Evolutionary conservation across 2,329 filamentous ascomycete species (phyloP).

Genomic region (Colletotrichum musae): DNA sequence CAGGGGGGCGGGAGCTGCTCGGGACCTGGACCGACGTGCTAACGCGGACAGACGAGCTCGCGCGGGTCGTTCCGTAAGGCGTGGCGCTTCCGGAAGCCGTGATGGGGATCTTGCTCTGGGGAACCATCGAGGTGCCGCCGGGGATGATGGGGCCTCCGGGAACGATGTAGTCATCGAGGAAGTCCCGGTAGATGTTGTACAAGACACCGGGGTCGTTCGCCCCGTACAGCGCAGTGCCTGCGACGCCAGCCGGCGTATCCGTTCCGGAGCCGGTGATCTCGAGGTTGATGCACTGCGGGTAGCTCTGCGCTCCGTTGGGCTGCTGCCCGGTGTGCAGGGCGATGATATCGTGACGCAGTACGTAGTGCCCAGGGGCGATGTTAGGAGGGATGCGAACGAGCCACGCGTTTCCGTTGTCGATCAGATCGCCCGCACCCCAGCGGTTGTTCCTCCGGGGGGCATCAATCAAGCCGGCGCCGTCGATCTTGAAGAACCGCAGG

Average conservation of each 20-base stretch:
- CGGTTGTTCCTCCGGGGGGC: slow-evolving; percentile 49
- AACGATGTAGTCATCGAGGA: slow-evolving; percentile 44
- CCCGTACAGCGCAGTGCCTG: slow-evolving; percentile 68
- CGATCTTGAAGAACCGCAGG: slow-evolving; percentile 64
- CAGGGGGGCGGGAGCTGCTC: too few relatives aligned
- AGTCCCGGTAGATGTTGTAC: slow-evolving; percentile 65
- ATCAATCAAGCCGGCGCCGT: slow-evolving; percentile 54
- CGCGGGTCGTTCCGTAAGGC: slow-evolving; percentile 16
- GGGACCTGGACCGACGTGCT: not conserved
- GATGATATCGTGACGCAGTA: slow-evolving; percentile 70
- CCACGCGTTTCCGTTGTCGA: slow-evolving; percentile 66
- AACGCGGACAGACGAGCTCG: not conserved
- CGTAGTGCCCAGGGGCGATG: slow-evolving; percentile 66
- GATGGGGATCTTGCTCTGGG: slow-evolving; percentile 39
- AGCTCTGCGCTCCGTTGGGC: slow-evolving; percentile 61
- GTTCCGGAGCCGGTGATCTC: slow-evolving; percentile 67
- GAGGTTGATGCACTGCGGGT: slow-evolving; percentile 70
- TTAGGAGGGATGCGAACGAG: slow-evolving; percentile 63
- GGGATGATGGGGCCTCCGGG: slow-evolving; percentile 49
- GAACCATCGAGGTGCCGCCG: slow-evolving; percentile 42
- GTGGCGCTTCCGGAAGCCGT: slow-evolving; percentile 43
- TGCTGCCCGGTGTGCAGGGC: slow-evolving; percentile 64
- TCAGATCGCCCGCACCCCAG: slow-evolving; percentile 61
- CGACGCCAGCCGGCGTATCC: slow-evolving; percentile 60
- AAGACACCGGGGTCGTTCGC: slow-evolving; percentile 66